These are phyloP conservation scores for Sphagnum tenellum DNA, from an alignment of 225 moss, liverwort and hornwort species.

Conservation along the genomic window DNA sequence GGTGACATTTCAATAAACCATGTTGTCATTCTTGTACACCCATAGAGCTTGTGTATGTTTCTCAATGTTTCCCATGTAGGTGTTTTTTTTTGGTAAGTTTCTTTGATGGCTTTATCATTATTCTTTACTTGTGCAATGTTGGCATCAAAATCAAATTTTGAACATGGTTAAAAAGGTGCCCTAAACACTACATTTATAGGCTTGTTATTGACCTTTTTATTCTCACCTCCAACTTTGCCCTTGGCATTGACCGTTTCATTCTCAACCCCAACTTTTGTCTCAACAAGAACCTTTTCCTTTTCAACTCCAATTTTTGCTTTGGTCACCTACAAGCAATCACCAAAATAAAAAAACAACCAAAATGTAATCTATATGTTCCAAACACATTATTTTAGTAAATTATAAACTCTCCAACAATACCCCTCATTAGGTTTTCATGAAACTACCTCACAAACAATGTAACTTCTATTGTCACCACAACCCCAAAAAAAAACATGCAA, in stretches of 20 bases:
- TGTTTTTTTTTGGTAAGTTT: constrained; percentile 90
- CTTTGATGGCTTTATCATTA: constrained; percentile 82
- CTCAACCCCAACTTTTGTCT: too few species aligned
- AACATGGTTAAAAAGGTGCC: constrained; percentile 41
- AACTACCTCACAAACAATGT: too few species aligned
- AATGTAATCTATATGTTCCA: too few species aligned
- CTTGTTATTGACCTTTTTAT: too few species aligned
- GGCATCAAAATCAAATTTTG: constrained; percentile 34
- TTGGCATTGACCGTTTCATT: too few species aligned
- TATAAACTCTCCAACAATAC: too few species aligned
- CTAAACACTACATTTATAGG: constrained; percentile 9
- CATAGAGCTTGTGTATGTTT: constrained; percentile 77
- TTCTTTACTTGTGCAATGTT: constrained; percentile 12
- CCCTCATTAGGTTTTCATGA: too few species aligned
- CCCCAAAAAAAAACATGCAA: too few species aligned
- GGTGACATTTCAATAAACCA: constrained; percentile 65
- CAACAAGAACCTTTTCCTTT: constrained; percentile 18
- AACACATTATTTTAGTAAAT: too few species aligned
- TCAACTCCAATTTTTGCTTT: constrained; percentile 31
- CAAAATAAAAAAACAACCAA: neutral
- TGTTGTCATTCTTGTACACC: constrained; percentile 78
- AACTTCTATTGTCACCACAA: too few species aligned
- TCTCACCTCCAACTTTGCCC: too few species aligned
- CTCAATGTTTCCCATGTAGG: constrained; percentile 88
- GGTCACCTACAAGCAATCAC: constrained; percentile 16